Conservation (phyloP, 2,329 filamentous ascomycete genomes). For the Penicillium concentricum region DNA sequence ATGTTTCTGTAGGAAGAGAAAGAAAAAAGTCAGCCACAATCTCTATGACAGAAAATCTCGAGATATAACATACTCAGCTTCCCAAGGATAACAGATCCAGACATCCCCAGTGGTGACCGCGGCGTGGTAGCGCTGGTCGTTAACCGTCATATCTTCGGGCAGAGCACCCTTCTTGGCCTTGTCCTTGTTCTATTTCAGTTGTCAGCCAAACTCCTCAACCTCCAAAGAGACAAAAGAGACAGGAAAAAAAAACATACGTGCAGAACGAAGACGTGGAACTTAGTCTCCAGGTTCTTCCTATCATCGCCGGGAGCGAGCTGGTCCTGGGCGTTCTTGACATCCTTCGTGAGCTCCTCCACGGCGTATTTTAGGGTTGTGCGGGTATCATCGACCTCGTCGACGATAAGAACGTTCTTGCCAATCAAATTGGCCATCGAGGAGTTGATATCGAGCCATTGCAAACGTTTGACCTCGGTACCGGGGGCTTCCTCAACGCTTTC, state of each 20-base stretch:
- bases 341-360: constrained; percentile 89
- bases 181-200: constrained; percentile 77
- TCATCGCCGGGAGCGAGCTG: constrained; percentile 66
- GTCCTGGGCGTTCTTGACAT: constrained; percentile 77
- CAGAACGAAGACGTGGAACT: constrained; percentile 92
- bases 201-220: background rate
- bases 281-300: constrained; percentile 75
- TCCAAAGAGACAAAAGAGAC: background rate
- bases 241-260: constrained; percentile 68
- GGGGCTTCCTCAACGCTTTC: constrained; percentile 62
- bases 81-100: constrained; percentile 99
- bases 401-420: constrained; percentile 87
- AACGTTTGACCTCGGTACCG: constrained; percentile 93
- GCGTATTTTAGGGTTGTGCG: constrained; percentile 92
- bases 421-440: constrained; percentile 85
- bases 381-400: constrained; percentile 95
- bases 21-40: constrained; percentile 22
- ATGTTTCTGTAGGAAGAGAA: constrained; percentile 62
- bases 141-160: constrained; percentile 71
- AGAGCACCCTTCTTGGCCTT: constrained; percentile 90
- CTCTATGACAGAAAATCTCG: background rate
- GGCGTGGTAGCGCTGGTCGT: constrained; percentile 70
- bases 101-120: constrained; percentile 87
- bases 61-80: constrained; percentile 64
- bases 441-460: constrained; percentile 94